These are phyloP conservation scores for Backusella luteola DNA, from an alignment of 192 early-diverging fungal genomes.

Conservation along the genomic window DNA sequence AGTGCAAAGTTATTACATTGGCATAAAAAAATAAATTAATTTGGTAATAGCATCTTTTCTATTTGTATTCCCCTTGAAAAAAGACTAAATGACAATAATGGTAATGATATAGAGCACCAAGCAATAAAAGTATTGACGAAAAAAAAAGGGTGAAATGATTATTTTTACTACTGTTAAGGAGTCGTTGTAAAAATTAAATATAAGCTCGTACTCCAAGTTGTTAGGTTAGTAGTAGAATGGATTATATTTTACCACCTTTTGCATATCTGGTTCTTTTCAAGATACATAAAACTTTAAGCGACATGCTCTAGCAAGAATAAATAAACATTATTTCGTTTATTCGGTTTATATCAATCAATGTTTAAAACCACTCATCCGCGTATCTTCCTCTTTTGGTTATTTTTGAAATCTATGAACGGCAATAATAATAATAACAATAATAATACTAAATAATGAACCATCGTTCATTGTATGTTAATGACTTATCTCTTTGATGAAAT, in stretches of 20 bases:
- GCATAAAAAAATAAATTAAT: not conserved
- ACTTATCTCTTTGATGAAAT: not conserved
- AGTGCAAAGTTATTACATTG: not conserved
- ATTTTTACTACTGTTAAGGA: not conserved
- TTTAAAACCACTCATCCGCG: not conserved
- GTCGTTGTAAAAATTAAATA: not conserved
- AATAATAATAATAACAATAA: not conserved
- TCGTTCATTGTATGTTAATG: not conserved
- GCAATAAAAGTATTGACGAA: no score
- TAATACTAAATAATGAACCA: no score
- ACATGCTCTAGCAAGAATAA: not conserved
- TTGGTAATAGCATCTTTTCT: not conserved
- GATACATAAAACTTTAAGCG: not conserved
- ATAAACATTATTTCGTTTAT: not conserved
- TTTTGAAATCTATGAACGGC: not conserved
- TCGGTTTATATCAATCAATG: not conserved
- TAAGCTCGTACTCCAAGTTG: not conserved
- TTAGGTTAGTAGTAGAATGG: not conserved
- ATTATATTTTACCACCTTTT: not conserved
- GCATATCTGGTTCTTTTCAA: not conserved
- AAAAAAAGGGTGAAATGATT: not conserved
- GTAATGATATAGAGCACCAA: no score
- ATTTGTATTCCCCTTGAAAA: not conserved
- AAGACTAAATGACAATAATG: not conserved
- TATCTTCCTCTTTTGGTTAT: not conserved